Evolutionary conservation across 495 filamentous ascomycete genomes (phyloP).

Genomic region (Neurospora sp.): DNA sequence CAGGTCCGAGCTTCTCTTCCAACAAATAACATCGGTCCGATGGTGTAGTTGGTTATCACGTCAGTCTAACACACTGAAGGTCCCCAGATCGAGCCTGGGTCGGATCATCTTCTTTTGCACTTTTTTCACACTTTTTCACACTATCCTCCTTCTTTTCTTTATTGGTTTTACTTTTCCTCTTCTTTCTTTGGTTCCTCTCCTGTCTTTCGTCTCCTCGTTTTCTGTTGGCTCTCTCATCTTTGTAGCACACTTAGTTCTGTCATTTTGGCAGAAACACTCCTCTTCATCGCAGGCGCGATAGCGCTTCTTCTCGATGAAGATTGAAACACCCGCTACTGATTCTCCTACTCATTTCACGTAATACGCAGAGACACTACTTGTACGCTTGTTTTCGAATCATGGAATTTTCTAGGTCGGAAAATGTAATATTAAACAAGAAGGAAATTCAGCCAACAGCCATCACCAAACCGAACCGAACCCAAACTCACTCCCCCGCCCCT

Average conservation of each 20-base stretch:
- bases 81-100: neutral
- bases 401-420: too few species aligned
- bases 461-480: neutral
- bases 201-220: too few species aligned
- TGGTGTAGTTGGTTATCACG: neutral
- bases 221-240: too few species aligned
- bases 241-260: too few species aligned
- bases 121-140: neutral
- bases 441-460: neutral
- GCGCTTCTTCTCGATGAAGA: too few species aligned
- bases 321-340: too few species aligned
- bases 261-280: too few species aligned
- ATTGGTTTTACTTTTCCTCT: too few species aligned
- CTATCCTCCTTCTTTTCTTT: neutral
- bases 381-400: too few species aligned
- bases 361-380: too few species aligned
- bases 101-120: neutral
- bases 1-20: neutral
- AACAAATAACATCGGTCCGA: neutral
- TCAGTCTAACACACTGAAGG: neutral
- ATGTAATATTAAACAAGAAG: neutral
- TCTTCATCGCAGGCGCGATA: too few species aligned
- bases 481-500: neutral
- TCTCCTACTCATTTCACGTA: too few species aligned
- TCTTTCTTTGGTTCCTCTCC: neutral